A percentile compares a stretch with the other conserved stretches of the same genome.
Evolutionary conservation across 345 rosid genomes (phyloP).

Genomic region (Populus simonii): DNA sequence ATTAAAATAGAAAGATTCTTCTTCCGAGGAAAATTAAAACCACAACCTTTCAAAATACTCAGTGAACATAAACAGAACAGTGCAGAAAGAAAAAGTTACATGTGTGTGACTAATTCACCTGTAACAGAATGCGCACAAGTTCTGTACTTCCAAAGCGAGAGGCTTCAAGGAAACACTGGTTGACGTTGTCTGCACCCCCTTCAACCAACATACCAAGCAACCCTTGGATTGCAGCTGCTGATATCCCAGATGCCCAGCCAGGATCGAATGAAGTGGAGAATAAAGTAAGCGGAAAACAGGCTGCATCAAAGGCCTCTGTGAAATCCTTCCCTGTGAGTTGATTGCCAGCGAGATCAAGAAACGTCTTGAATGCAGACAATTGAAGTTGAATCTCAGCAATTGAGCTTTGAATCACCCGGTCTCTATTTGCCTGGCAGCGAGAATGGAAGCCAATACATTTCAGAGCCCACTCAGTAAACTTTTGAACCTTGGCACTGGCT

Average conservation of each 20-base stretch:
- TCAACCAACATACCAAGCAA: slow-evolving; percentile 86
- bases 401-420: slow-evolving; percentile 59
- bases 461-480: slow-evolving; percentile 95
- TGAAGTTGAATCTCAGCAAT: slow-evolving; percentile 88
- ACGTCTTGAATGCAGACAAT: slow-evolving; percentile 84
- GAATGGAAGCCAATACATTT: slow-evolving; percentile 93
- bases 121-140: slow-evolving; percentile 86
- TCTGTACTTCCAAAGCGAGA: slow-evolving; percentile 98
- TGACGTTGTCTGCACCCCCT: slow-evolving; percentile 94
- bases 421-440: slow-evolving; percentile 64
- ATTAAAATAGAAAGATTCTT: not conserved
- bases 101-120: slow-evolving; percentile 39
- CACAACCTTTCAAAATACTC: not conserved
- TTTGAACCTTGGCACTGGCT: slow-evolving; percentile 91
- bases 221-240: slow-evolving; percentile 82
- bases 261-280: slow-evolving; percentile 89
- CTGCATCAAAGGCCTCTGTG: slow-evolving; percentile 98
- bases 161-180: slow-evolving; percentile 97
- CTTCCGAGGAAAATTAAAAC: not conserved
- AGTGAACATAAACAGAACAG: not conserved
- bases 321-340: slow-evolving; percentile 95
- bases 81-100: not conserved
- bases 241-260: slow-evolving; percentile 95
- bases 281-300: slow-evolving; percentile 92
- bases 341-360: slow-evolving; percentile 84